Conservation (phyloP, 441 rosid genomes). For the Croton setiger region DNA sequence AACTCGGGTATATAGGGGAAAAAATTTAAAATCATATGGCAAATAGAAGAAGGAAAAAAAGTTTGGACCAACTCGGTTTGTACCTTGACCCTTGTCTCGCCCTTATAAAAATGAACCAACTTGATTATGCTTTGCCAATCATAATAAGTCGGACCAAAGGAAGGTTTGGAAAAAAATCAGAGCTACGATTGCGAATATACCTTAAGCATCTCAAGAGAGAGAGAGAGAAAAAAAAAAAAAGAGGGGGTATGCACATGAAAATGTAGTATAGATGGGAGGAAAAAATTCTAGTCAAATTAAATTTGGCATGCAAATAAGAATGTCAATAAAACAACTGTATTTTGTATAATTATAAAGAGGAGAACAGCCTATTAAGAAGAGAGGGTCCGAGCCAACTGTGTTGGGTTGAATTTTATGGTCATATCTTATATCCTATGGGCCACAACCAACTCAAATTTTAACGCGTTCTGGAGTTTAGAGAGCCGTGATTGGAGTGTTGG, state of each 20-base stretch:
- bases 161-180: not conserved
- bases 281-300: not conserved
- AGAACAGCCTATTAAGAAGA: too few species aligned
- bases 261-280: too few species aligned
- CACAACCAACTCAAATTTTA: not conserved
- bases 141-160: not conserved
- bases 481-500: not conserved
- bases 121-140: too few species aligned
- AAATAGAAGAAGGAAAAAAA: not conserved
- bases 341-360: not conserved
- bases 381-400: conserved; percentile 1
- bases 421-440: not conserved
- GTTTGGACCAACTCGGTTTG: conserved; percentile 10
- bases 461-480: not conserved
- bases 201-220: not conserved
- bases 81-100: too few species aligned
- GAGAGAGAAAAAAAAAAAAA: too few species aligned
- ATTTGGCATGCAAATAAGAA: not conserved
- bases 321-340: too few species aligned
- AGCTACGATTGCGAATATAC: conserved; percentile 12
- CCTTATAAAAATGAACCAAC: too few species aligned
- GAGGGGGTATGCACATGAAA: too few species aligned
- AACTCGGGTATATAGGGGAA: too few species aligned
- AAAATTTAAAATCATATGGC: too few species aligned
- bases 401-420: not conserved